Base-by-base conservation (phyloP, 192 early-diverging fungal genomes). In the Coemansia sp. region DNA sequence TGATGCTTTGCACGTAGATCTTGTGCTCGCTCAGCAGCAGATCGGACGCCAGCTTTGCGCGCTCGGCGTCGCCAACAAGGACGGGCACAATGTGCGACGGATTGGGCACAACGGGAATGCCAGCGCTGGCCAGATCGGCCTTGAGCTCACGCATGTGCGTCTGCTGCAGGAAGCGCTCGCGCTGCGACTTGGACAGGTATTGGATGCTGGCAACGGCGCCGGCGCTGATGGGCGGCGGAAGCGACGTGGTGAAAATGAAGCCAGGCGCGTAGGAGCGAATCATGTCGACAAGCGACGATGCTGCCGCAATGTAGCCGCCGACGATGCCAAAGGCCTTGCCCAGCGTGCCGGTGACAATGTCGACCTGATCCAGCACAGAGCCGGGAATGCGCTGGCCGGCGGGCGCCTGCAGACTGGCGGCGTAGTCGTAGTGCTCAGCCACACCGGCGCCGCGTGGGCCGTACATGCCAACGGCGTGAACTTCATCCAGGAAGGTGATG, bases 391-490 rank as follows among this genome's bases (percentile, higher is more conserved):
- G 72, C 65, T 73, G 68, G 61, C 76, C 73, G 8, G 54, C 58
- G 21, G 75, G 70, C 18, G 86, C 73, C 43, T 58, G 61, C 45
- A 87, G 75, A 69, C 90, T 91, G 55, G 86, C 80, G n/a, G 87
- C 84, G 78, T 88, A 92, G 74, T 96, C 92, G 61, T 95, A 85
- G 83, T 98, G 93, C 81, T 96, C 94, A 47, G 96, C 95, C 32
- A 98, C 95, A 66, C 96, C 96, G 36, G 90, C 95, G 62, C 95
- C 96, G 62, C 90, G 89, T 16, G 89, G 85, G 9, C 96, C 96
- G 73, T 98, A 98, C 95, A 98, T 96, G 65, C 96, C 96, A n/a
- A 98, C 96, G n/a, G 96, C 95, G 67, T 98, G 96, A 39, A 98
- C 96, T 77, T 98, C 95, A 70, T 98, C 96, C 47, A 96, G 80